A percentile compares a stretch with the other conserved stretches of the same genome.
These are phyloP conservation scores for Fusarium sublunatum DNA, from an alignment of 2,329 filamentous ascomycete species.

Conservation along the genomic window DNA sequence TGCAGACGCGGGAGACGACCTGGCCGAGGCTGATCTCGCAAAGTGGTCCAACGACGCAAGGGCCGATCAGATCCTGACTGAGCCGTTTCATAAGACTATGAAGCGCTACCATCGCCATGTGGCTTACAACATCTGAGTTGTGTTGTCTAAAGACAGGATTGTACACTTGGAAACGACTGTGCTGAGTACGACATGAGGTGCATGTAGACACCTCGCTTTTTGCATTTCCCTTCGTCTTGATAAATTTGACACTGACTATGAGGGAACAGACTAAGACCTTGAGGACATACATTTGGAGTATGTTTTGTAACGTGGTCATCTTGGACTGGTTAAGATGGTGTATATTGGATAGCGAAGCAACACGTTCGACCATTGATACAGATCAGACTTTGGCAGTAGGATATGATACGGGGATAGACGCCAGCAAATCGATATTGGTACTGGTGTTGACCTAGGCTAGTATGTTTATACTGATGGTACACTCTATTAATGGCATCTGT, in stretches of 20 bases:
- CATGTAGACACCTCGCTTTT: not conserved
- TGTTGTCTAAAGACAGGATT: not conserved
- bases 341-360: not conserved
- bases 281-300: no score
- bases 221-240: not conserved
- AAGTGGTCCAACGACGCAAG: not conserved
- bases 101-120: not conserved
- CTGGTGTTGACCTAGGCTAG: not conserved
- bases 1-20: not conserved
- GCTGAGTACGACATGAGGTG: not conserved
- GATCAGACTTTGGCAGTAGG: not conserved
- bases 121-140: not conserved
- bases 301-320: no score
- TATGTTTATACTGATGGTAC: slow-evolving; percentile 17
- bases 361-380: not conserved
- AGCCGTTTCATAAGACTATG: not conserved
- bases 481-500: slow-evolving; percentile 31
- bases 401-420: not conserved
- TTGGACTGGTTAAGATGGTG: not conserved
- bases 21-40: not conserved
- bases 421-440: not conserved
- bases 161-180: not conserved
- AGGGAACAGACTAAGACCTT: no score
- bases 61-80: not conserved
- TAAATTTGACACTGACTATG: not conserved